Evolutionary conservation across 83 land plant genomes (phyloP), one percentile per base, ranked within the genome.

Genomic region (Diphasiastrum complanatum): DNA sequence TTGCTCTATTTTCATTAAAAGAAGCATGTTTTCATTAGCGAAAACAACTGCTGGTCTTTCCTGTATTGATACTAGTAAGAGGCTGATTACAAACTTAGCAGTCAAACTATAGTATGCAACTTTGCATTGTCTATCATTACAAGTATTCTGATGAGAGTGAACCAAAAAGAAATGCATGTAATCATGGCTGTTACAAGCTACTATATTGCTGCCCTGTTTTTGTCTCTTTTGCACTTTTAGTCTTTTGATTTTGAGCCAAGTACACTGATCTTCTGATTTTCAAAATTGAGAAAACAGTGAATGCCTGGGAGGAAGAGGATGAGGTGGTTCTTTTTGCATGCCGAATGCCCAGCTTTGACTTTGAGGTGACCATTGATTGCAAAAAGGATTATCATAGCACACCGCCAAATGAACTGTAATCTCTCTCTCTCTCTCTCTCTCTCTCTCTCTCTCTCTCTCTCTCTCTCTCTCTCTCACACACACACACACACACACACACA

Each of bases 301-400:
- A 93, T 84, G 99, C 99, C 19, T 93, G 99, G 99, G 99, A 93
- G 64, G 96, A 89, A 35, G 92, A 79, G 4, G 96, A 93, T 68
- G 99, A 93, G 63, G 79, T 93, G 20, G 81, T 93, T 57, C 61
- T 93, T 43, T 70, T 75, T 47, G 74, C 96, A 10, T 92, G 96
- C 62, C 87, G 98, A 36, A 36, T 92, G 55, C 66, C 80, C 5
- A 77, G 83, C 56, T 75, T 81, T 14, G 91, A 91, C 66, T 51
- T 91, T 34, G 95, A 81, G 57, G 57, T 71, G 73, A 78, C 79
- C 51, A 66, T 58, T 65, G 88, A 86, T 32, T 1, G 56, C 18
- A 54, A 69, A 11, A 77, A 81, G 68, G 88, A 75, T 25, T 79
- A 80, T 50, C 72, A 78, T 34, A 75, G 75, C 32, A 71, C 76